Percentiles rank a stretch among this genome's conserved stretches.
These are phyloP conservation scores for Talaromyces sp. DNA, from an alignment of 2,329 filamentous ascomycete genomes.

Conservation along the genomic window DNA sequence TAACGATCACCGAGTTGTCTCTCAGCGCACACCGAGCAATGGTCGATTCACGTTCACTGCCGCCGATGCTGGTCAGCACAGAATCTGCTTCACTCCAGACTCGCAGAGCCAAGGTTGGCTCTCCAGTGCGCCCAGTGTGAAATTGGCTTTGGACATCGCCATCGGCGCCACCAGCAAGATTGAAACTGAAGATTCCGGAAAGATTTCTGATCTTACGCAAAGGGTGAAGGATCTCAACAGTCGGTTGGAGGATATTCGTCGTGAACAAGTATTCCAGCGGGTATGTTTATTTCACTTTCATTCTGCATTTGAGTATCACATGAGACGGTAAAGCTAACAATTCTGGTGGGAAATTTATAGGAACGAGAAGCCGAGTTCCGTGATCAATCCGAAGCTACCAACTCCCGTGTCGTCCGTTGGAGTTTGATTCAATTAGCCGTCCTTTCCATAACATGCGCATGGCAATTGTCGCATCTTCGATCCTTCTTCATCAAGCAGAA, in stretches of 20 bases:
- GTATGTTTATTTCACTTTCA: slow-evolving; percentile 45
- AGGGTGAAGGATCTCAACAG: slow-evolving; percentile 86
- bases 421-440: slow-evolving; percentile 83
- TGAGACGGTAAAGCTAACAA: neutral
- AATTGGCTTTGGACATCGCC: slow-evolving; percentile 79
- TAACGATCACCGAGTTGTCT: slow-evolving; percentile 93
- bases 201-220: slow-evolving; percentile 82
- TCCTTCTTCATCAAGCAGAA: slow-evolving; percentile 99
- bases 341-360: slow-evolving; percentile 44
- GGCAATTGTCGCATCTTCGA: slow-evolving; percentile 92
- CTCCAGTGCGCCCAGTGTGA: slow-evolving; percentile 62
- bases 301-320: neutral
- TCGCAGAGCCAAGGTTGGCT: slow-evolving; percentile 69
- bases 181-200: slow-evolving; percentile 87
- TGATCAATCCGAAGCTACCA: slow-evolving; percentile 93
- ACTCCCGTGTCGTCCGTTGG: slow-evolving; percentile 88
- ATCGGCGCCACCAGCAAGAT: slow-evolving; percentile 94
- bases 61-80: slow-evolving; percentile 90
- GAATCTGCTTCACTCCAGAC: slow-evolving; percentile 88
- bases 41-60: slow-evolving; percentile 95
- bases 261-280: slow-evolving; percentile 95
- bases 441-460: slow-evolving; percentile 82
- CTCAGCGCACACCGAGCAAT: slow-evolving; percentile 66
- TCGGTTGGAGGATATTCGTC: slow-evolving; percentile 77
- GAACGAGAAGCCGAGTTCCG: slow-evolving; percentile 97